These are phyloP conservation scores for Aspergillus clavatus DNA, from an alignment of 2,329 filamentous ascomycete species.

Conservation along the genomic window DNA sequence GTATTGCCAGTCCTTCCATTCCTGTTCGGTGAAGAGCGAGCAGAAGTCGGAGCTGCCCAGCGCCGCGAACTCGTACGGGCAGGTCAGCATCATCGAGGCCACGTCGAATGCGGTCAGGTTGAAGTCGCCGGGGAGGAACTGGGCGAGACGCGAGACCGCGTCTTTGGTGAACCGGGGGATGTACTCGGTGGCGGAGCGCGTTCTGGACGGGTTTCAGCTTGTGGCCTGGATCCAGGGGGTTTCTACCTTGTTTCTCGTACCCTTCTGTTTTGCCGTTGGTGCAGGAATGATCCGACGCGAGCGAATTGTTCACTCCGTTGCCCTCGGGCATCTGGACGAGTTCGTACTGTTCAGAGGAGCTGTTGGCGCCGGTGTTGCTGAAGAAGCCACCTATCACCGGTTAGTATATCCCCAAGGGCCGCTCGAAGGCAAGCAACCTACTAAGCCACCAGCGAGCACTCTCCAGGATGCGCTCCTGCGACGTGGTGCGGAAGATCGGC, in stretches of 20 bases:
- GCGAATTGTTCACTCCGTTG: constrained; percentile 48
- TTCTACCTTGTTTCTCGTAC: constrained; percentile 29
- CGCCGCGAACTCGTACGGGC: constrained; percentile 57
- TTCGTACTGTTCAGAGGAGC: constrained; percentile 26
- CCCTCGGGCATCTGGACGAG: constrained; percentile 50
- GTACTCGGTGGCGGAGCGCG: constrained; percentile 35
- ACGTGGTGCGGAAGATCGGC: too few species aligned
- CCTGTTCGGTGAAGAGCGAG: too few species aligned
- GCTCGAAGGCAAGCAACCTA: too few species aligned
- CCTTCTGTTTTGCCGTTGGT: constrained; percentile 35
- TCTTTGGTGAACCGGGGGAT: constrained; percentile 44
- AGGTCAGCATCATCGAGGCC: constrained; percentile 50
- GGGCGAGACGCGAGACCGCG: constrained; percentile 45
- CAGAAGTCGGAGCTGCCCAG: too few species aligned
- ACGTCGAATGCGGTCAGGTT: constrained; percentile 48
- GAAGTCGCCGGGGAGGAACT: constrained; percentile 47
- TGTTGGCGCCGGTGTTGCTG: constrained; percentile 21
- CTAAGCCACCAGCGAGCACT: too few species aligned
- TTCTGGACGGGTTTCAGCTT: constrained; percentile 10
- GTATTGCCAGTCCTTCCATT: constrained; percentile 53
- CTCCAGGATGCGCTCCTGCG: too few species aligned
- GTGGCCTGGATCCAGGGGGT: too few species aligned
- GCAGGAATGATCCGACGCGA: constrained; percentile 39
- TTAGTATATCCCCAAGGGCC: too few species aligned
- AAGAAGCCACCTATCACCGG: too few species aligned